Evolutionary conservation across 177 flowering plant species (phyloP), one percentile per base, ranked within the genome.

Genomic region (Vitis hybrid): DNA sequence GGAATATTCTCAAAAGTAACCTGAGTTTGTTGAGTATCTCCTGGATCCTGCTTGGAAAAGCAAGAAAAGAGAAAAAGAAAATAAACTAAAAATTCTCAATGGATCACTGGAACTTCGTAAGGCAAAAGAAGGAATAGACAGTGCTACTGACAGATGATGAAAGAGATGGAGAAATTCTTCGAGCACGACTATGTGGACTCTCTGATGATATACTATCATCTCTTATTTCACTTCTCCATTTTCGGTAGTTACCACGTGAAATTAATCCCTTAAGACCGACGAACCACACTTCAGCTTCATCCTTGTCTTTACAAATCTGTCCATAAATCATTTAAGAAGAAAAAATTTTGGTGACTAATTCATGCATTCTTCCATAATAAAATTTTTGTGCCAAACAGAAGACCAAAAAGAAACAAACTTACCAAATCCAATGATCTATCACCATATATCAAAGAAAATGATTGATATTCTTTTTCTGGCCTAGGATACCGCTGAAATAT

Each of bases 301-400:
- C 89, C 74, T 86, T 85, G 80, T 89, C 94, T 81, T 90, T 90
- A 69, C 95, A 90, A 71, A 90, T 88, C 95, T 90, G 81, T 70
- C 72, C 62, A 79, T 15, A 60, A 54, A 18, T 18, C 46, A 35
- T 35, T 35, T 35, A 35, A 35, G 46, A 35, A 35, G 46, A 35
- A 35, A 35, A 35, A 35, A 35, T 35, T 6, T 35, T 10, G 55
- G 49, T 11, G 27, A 56, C 32, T 8, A n/a, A 13, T 13, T 60
- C 59, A 60, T 30, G n/a, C 19, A 19, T 35, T 35, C 46, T 4
- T 35, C 46, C 46, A 35, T 3, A 35, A 0, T 35, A 35, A 35
- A 35, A 35, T 6, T 35, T 24, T 35, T 35, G 46, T 4, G 46
- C 46, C 46, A 21, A n/a, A 58, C 11, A 56, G 59, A 24, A 2